Base-by-base conservation (phyloP, 345 rosid species). In the Dipteronia sinensis region DNA sequence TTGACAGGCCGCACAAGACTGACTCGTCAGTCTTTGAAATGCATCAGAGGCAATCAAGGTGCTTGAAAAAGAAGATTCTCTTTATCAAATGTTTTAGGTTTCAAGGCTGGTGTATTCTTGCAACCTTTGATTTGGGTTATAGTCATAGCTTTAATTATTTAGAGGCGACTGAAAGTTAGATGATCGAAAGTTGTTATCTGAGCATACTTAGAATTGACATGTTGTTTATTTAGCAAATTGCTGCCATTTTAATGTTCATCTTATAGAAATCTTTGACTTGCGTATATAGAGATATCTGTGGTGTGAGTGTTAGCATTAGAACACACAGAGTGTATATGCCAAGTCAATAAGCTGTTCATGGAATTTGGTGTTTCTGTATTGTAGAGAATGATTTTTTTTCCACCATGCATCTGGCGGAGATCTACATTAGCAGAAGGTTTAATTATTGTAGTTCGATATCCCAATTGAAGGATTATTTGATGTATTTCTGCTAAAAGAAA, bases 1-100 rank as follows among this genome's bases (percentile, higher is more conserved):
- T 38, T 67, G 53, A 76, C 80, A 79, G 85, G 78, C 76, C 67
- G 56, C 67, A 12, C 34, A 76, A 73, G 72, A 72, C 71, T 71
- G 29, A 71, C 69, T 64, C 13, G 25, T 22, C 27, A 49, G 31
- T 62, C 67, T 62, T 69, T 56, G 44, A 29, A 56, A 70, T 40
- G 65, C 44, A 62, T 73, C 25, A 29, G 59, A 25, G 76, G 67
- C 46, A 53, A 70, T 25, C 25, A 40, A 44, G 78, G 74, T 78
- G 20, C 49, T 47, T 56, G 65, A 77, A 46, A 80, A 85, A 61
- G 31, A 85, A 66, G 23, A 58, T 38, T 65, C 47, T 73, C 51
- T 61, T 6, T 19, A n/a, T 77, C 34, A 29, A 29, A 47, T 3
- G 65, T 67, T 77, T 31, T 64, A 69, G 69, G 9, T 63, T 82